Evolutionary conservation across 306 rosid genomes (phyloP).

Genomic region (Cicer yamashitae): DNA sequence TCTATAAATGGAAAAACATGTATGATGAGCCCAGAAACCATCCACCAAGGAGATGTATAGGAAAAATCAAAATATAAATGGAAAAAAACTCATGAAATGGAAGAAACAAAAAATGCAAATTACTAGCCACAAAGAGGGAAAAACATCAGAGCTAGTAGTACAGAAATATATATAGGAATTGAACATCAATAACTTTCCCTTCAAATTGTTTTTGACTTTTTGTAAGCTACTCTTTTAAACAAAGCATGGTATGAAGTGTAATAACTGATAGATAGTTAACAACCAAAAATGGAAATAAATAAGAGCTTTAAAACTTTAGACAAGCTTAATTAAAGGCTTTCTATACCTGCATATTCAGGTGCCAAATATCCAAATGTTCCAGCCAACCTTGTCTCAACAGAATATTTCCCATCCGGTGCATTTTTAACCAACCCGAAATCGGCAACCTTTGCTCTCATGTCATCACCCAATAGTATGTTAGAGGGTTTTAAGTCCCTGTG

Average conservation of each 20-base stretch:
- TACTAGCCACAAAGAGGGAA: not conserved
- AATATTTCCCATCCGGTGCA: conserved; percentile 88
- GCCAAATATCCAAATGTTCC: conserved; percentile 97
- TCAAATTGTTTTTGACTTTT: not conserved
- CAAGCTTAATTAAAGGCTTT: conserved; percentile 31
- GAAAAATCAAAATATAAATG: conserved; percentile 5
- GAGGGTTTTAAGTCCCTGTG: conserved; percentile 93
- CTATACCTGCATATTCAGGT: conserved; percentile 93
- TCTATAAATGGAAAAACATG: conserved; percentile 17
- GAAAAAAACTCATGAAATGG: conserved; percentile 5
- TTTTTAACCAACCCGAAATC: conserved; percentile 89
- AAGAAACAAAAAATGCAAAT: conserved; percentile 26
- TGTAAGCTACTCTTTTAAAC: not conserved
- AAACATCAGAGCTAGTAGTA: not conserved
- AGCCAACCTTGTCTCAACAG: conserved; percentile 87
- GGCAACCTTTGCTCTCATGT: conserved; percentile 93
- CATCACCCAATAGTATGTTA: conserved; percentile 82
- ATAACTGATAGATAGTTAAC: not conserved
- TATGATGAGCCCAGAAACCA: conserved; percentile 7
- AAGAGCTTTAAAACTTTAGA: conserved; percentile 15
- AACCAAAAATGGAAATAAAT: conserved; percentile 9
- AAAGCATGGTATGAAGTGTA: conserved; percentile 28
- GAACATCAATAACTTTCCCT: conserved; percentile 24
- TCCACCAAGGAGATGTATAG: conserved; percentile 1
- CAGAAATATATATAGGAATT: not conserved